phyloP scores from a whole-genome alignment of 2,329 filamentous ascomycete species.

The Dissoconium aciculare region DNA sequence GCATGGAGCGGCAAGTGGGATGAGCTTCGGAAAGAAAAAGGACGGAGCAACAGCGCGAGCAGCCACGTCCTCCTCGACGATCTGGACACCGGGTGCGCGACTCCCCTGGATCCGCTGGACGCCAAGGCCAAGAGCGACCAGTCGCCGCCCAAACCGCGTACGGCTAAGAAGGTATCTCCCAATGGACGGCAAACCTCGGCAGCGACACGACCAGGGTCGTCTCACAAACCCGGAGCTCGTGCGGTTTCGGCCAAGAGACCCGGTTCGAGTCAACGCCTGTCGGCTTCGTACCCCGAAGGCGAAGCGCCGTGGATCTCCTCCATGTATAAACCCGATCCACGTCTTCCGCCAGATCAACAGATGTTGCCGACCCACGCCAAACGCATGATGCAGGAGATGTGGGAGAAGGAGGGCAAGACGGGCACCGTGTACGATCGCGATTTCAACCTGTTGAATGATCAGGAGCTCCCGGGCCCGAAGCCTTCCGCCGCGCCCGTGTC shows the following conservation, averaged over 20 bases:
- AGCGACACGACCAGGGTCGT: slow-evolving; percentile 11
- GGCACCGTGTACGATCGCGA: slow-evolving; percentile 76
- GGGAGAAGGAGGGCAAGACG: slow-evolving; percentile 81
- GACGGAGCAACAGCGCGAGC: slow-evolving; percentile 51
- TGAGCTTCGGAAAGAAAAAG: slow-evolving; percentile 29
- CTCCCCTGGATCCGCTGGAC: slow-evolving; percentile 27
- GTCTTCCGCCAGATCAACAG: slow-evolving; percentile 86
- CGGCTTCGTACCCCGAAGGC: slow-evolving; percentile 61
- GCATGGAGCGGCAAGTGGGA: slow-evolving; percentile 43
- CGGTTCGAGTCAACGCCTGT: slow-evolving; percentile 17
- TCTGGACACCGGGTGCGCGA: slow-evolving; percentile 20
- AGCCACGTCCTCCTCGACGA: slow-evolving; percentile 40
- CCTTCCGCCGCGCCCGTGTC: too few relatives aligned
- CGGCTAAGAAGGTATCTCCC: slow-evolving; percentile 24
- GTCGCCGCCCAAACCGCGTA: slow-evolving; percentile 28
- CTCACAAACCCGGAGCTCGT: slow-evolving; percentile 3
- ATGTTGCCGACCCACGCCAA: slow-evolving; percentile 87
- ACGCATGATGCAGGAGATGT: slow-evolving; percentile 81
- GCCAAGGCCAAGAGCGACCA: slow-evolving; percentile 13
- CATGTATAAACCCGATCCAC: slow-evolving; percentile 90
- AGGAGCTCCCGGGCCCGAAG: slow-evolving; percentile 35
- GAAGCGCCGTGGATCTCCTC: slow-evolving; percentile 91
- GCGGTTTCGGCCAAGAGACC: slow-evolving; percentile 6
- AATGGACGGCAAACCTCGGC: slow-evolving; percentile 10
- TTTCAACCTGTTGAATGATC: slow-evolving; percentile 62